Percentiles rank a stretch among this genome's conserved stretches.
Evolutionary conservation across 768 basidiomycete genomes (phyloP).

Genomic region (Podaxis sp.): DNA sequence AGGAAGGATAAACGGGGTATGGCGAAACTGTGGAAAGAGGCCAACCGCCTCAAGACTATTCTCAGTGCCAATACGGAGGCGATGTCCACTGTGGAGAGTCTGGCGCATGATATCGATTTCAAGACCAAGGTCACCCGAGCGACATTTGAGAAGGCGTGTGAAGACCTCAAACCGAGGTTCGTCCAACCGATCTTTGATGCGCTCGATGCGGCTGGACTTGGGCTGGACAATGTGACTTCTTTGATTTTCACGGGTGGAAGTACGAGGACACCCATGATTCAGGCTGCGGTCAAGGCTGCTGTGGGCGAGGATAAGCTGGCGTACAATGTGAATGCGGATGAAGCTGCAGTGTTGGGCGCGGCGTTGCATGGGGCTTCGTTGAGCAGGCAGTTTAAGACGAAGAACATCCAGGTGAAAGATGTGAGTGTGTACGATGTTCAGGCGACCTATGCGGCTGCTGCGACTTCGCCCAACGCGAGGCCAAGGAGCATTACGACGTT

Average conservation of each 20-base stretch:
- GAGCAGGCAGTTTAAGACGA: slow-evolving; percentile 91
- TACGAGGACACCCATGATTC: slow-evolving; percentile 90
- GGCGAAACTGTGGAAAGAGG: slow-evolving; percentile 95
- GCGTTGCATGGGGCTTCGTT: slow-evolving; percentile 88
- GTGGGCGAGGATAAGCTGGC: slow-evolving; percentile 90
- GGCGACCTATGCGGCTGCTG: slow-evolving; percentile 68
- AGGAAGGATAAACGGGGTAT: slow-evolving; percentile 76
- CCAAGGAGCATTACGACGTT: slow-evolving; percentile 70
- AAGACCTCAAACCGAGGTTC: slow-evolving; percentile 60
- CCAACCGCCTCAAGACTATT: slow-evolving; percentile 84
- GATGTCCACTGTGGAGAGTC: slow-evolving; percentile 77
- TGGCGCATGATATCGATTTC: slow-evolving; percentile 91
- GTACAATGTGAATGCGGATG: slow-evolving; percentile 94
- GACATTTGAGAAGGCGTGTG: slow-evolving; percentile 72
- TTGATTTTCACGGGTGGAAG: slow-evolving; percentile 92
- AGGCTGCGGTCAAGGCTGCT: slow-evolving; percentile 67
- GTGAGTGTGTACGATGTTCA: slow-evolving; percentile 71
- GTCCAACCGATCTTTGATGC: slow-evolving; percentile 74
- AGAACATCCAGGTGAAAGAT: slow-evolving; percentile 84
- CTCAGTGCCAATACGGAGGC: slow-evolving; percentile 90
- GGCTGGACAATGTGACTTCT: slow-evolving; percentile 70
- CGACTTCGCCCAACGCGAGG: slow-evolving; percentile 40
- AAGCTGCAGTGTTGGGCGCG: slow-evolving; percentile 90
- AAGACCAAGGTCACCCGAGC: slow-evolving; percentile 70
- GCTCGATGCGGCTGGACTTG: slow-evolving; percentile 58